Conservation (phyloP, 2,329 filamentous ascomycete species). For the Akanthomyces lecanii region DNA sequence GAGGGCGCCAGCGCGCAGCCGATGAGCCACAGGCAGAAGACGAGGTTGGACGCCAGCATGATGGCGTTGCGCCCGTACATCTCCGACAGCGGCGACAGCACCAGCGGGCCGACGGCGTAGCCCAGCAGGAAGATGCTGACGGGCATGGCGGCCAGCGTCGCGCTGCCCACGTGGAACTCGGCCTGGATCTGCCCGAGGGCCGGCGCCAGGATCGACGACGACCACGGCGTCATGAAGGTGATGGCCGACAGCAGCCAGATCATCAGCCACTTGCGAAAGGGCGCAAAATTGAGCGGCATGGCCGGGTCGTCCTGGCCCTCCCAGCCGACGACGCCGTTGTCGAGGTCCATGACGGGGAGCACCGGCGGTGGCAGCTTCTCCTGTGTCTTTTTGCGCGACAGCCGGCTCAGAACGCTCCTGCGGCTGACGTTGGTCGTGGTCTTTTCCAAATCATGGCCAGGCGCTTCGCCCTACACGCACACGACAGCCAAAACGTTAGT, state of each 20-base stretch:
- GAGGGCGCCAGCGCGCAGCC: slow-evolving; percentile 58
- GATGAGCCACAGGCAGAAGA: slow-evolving; percentile 61
- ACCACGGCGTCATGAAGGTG: slow-evolving; percentile 62
- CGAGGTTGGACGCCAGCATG: slow-evolving; percentile 51
- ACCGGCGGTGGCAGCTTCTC: slow-evolving; percentile 32
- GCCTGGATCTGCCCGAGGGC: slow-evolving; percentile 43
- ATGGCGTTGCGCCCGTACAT: slow-evolving; percentile 59
- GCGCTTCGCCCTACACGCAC: slow-evolving; percentile 14
- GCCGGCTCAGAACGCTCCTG: slow-evolving; percentile 24
- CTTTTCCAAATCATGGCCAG: slow-evolving; percentile 19
- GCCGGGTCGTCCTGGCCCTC: slow-evolving; percentile 53
- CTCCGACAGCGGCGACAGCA: slow-evolving; percentile 57
- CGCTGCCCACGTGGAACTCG: slow-evolving; percentile 37
- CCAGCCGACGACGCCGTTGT: slow-evolving; percentile 55
- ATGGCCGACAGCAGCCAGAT: slow-evolving; percentile 54
- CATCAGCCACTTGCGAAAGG: slow-evolving; percentile 53
- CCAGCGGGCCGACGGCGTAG: slow-evolving; percentile 53
- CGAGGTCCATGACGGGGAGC: slow-evolving; percentile 48
- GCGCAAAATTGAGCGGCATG: slow-evolving; percentile 56
- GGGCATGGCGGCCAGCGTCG: slow-evolving; percentile 45
- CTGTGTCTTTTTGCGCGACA: slow-evolving; percentile 24
- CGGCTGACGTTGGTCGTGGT: slow-evolving; percentile 22
- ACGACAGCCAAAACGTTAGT: neutral
- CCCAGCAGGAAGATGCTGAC: slow-evolving; percentile 60
- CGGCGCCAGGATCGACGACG: slow-evolving; percentile 57